Percentiles rank a stretch among this genome's conserved stretches.
phyloP scores from a whole-genome alignment of 1,139 yeast species.

The Protomyces gravidus region DNA sequence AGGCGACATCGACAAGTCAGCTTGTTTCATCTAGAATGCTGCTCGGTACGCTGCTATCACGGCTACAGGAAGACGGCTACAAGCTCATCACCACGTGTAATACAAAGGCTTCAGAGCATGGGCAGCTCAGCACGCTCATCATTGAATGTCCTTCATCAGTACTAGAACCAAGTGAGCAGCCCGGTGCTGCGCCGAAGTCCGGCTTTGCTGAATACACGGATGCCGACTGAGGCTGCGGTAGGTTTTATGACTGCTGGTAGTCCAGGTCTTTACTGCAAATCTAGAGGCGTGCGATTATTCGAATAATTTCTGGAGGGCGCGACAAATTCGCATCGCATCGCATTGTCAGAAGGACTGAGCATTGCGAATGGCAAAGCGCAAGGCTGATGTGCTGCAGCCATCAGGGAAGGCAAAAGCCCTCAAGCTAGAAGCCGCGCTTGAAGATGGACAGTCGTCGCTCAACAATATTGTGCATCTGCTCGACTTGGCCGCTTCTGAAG shows the following conservation, averaged over 20 bases:
- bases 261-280: no score
- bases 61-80: slow-evolving; percentile 9
- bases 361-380: slow-evolving; percentile 12
- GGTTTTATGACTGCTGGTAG: no score
- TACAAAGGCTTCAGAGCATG: slow-evolving; percentile 6
- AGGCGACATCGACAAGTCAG: not conserved
- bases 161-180: not conserved
- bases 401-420: slow-evolving; percentile 4
- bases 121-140: slow-evolving; percentile 17
- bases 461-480: slow-evolving; percentile 24
- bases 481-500: slow-evolving; percentile 11
- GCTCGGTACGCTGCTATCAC: slow-evolving; percentile 7
- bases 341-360: no score
- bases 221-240: not conserved
- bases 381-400: not conserved
- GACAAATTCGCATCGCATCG: no score
- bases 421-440: slow-evolving; percentile 8
- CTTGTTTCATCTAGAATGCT: slow-evolving; percentile 7
- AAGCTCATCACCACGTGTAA: slow-evolving; percentile 13
- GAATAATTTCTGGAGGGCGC: not conserved
- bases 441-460: slow-evolving; percentile 20
- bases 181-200: not conserved
- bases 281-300: not conserved
- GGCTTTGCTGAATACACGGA: not conserved
- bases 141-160: slow-evolving; percentile 7